Evolutionary conservation across 805 yeast species (phyloP).

Genomic region (Hanseniaspora mollemarum): DNA sequence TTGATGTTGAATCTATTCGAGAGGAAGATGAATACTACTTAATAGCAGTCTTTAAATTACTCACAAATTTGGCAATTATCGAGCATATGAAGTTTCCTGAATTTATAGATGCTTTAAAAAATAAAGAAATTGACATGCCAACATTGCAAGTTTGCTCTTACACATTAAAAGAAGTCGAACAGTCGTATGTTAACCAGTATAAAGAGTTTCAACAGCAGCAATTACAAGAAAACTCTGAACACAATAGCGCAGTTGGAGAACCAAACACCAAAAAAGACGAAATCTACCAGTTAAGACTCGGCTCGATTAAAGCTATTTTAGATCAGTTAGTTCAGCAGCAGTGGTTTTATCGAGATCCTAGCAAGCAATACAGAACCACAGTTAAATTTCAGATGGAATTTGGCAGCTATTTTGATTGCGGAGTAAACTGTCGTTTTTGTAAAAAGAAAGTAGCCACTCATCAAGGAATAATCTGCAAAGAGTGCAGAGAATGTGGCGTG

Average conservation of each 20-base stretch:
- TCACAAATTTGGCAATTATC: neutral
- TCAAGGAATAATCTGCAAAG: conserved; percentile 8
- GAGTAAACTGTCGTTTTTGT: neutral
- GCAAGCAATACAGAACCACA: neutral
- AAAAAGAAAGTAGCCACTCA: neutral
- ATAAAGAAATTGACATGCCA: neutral
- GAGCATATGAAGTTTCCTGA: neutral
- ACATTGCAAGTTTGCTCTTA: neutral
- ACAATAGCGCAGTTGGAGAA: neutral
- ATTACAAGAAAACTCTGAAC: neutral
- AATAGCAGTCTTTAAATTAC: conserved; percentile 1
- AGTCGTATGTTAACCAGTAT: neutral
- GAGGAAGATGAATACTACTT: neutral
- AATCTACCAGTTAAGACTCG: neutral
- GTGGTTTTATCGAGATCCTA: conserved; percentile 4
- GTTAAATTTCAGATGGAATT: neutral
- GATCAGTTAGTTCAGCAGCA: conserved; percentile 4
- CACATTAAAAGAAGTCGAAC: neutral
- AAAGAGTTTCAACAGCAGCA: neutral
- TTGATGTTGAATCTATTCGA: neutral
- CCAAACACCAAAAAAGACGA: neutral
- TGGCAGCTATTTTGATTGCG: neutral
- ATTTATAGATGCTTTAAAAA: neutral
- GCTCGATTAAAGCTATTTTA: neutral
- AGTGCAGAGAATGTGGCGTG: neutral